Base-by-base conservation (phyloP, 495 filamentous ascomycete species). In the Aspergillus cristatus region DNA sequence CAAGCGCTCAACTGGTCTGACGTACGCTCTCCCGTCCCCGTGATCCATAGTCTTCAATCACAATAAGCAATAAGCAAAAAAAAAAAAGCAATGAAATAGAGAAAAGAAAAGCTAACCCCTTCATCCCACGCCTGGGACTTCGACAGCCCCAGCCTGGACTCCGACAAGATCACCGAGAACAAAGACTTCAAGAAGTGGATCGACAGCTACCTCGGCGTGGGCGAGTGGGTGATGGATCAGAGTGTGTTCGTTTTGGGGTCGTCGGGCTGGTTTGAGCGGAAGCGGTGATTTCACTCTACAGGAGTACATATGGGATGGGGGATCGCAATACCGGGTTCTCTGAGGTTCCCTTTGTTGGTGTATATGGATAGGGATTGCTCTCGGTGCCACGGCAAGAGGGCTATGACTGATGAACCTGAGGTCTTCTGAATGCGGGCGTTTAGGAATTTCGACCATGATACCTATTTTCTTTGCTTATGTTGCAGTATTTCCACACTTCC, bases 211-310 rank as follows among this genome's bases (percentile, higher is more conserved):
- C 80, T 98, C 41, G 85, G 85, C 35, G 78, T 97, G 30, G 91
- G 91, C 55, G 91, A 98, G 63, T 93, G 85, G 85, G 83, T 94
- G 37, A 90, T 98, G 89, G 91, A 98, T 55, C 82, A 90, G 65
- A 91, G 87, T 4, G 86, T 96, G 18, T 89, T 89, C 18, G 70
- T 95, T 37, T 79, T 94, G 63, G 81, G 87, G 11, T 79, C 83
- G 11, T 91, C 84, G 57, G 72, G 78, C 22, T 98, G 75, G 60
- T 98, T 98, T 55, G 88, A 94, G 62, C 74, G 90, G 51, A 82
- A 71, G 55, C 79, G 89, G 62, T 94, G 70, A 78, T 47, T 22
- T 18, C 25, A 12, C 25, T 18, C 10, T 7, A 4, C 8, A 4
- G 20, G 20, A 24, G 20, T 24, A 24, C 8, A 24, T 24, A 24